Evolutionary conservation across 225 moss, liverwort and hornwort species (phyloP), one percentile per base, ranked within the genome.

Genomic region (Neckera pumila): DNA sequence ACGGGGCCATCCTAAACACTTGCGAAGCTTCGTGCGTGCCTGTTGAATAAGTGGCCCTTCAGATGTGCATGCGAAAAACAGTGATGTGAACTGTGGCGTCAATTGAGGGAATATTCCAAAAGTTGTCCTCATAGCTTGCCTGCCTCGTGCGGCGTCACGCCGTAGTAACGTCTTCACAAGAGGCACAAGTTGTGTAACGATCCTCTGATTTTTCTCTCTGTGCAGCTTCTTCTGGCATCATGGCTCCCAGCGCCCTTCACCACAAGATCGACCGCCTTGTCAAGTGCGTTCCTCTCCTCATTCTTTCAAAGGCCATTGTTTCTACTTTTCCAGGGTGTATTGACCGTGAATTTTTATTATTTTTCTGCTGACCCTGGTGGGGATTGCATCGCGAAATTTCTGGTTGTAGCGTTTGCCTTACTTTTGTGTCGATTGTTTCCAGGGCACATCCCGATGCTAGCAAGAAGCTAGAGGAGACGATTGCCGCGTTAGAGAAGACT

Each of bases 381-480:
- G 33, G 23, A 54, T 45, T 69, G 30, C 36, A 20, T 45, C 49
- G 25, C 27, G 61, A 62, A 61, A 38, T 73, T 67, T n/a, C 40
- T 75, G 16, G 36, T 65, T 67, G n/a, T 73, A 40, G n/a, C 34
- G 33, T 82, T 53, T 53, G 42, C 54, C 75, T 74, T 19, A 80
- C 60, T 11, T 49, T 11, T 51, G 42, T 62, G 54, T 63, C 27
- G 56, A 57, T 53, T 56, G 65, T 75, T 76, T 57, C 7, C 86
- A 92, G 90, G 51, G 72, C 85, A 14, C 79, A 80, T 60, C 88
- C 90, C 9, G 91, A 92, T 17, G 92, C 89, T 26, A 92, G 91
- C 40, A 92, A 85, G 84, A 89, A 88, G 84, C 86, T 95, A 5
- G 89, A 90, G 66, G 92, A 92, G 84, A 86, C 89, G 26, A 87